phyloP scores from a whole-genome alignment of 1,284 basidiomycete genomes.

The Naganishia sp. region DNA sequence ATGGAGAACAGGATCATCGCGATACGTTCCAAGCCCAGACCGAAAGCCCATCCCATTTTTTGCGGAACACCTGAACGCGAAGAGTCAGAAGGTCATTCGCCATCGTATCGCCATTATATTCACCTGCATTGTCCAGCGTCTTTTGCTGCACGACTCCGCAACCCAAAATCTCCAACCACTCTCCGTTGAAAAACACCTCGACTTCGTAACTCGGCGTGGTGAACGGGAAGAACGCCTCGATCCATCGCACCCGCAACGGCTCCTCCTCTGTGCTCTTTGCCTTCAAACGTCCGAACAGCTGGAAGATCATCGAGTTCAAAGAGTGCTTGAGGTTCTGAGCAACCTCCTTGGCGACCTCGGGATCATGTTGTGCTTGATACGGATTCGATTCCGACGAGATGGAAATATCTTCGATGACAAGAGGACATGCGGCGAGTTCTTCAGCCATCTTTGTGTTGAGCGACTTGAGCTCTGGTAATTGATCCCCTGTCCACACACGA shows the following conservation, averaged over 20 bases:
- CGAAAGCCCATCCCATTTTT: constrained; percentile 97
- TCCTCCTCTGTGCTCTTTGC: constrained; percentile 54
- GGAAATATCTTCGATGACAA: constrained; percentile 83
- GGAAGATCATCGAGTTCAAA: constrained; percentile 82
- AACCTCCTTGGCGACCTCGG: constrained; percentile 62
- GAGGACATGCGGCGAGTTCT: constrained; percentile 67
- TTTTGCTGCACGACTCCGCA: constrained; percentile 89
- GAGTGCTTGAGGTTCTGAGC: constrained; percentile 86
- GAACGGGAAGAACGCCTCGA: constrained; percentile 97
- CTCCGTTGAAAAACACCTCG: constrained; percentile 92
- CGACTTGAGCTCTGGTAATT: constrained; percentile 54
- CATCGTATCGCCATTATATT: constrained; percentile 44
- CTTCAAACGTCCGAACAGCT: constrained; percentile 67
- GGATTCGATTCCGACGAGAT: constrained; percentile 56
- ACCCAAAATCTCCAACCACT: constrained; percentile 97
- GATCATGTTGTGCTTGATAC: constrained; percentile 29
- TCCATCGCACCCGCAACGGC: constrained; percentile 90
- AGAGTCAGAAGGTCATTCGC: background rate
- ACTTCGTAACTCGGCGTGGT: constrained; percentile 97
- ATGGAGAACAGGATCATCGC: constrained; percentile 98
- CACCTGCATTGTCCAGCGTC: constrained; percentile 83
- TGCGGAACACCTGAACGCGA: constrained; percentile 64
- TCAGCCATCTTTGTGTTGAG: constrained; percentile 63
- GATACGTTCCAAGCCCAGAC: constrained; percentile 93
- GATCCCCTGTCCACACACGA: constrained; percentile 63